phyloP scores from a whole-genome alignment of 768 basidiomycete species.

The Fibroporia radiculosa region DNA sequence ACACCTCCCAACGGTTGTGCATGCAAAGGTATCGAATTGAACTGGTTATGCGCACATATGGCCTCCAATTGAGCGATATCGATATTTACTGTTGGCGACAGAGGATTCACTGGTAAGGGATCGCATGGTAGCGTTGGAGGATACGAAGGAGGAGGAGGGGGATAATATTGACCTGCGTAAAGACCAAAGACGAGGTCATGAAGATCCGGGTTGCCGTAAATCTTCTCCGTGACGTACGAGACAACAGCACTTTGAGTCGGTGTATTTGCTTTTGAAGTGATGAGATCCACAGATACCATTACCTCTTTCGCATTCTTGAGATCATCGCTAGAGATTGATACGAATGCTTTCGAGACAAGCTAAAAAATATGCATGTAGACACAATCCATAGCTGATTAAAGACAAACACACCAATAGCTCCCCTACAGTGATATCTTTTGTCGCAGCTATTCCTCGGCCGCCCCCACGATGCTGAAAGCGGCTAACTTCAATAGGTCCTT shows the following conservation, averaged over 20 bases:
- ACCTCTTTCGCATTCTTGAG: slow-evolving; percentile 1
- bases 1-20: too few species aligned
- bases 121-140: slow-evolving; percentile 3
- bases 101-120: neutral
- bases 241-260: slow-evolving; percentile 8
- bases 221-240: slow-evolving; percentile 7
- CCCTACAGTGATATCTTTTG: slow-evolving; percentile 16
- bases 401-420: slow-evolving; percentile 21
- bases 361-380: neutral
- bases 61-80: slow-evolving; percentile 21
- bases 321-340: slow-evolving; percentile 12
- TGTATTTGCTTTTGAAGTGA: slow-evolving; percentile 2
- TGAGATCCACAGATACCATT: slow-evolving; percentile 6
- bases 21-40: slow-evolving; percentile 5
- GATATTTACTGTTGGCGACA: slow-evolving; percentile 9
- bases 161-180: slow-evolving; percentile 19
- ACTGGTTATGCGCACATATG: slow-evolving; percentile 19
- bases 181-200: slow-evolving; percentile 15
- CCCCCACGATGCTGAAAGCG: slow-evolving; percentile 14
- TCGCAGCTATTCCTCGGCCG: slow-evolving; percentile 21
- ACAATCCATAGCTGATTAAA: neutral
- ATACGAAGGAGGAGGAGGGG: slow-evolving; percentile 12
- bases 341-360: slow-evolving; percentile 24
- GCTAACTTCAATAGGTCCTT: slow-evolving; percentile 15
- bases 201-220: slow-evolving; percentile 19